A percentile compares a stretch with the other conserved stretches of the same genome.
phyloP scores from a whole-genome alignment of 495 filamentous ascomycete species.

The Tuber umbilicatum region DNA sequence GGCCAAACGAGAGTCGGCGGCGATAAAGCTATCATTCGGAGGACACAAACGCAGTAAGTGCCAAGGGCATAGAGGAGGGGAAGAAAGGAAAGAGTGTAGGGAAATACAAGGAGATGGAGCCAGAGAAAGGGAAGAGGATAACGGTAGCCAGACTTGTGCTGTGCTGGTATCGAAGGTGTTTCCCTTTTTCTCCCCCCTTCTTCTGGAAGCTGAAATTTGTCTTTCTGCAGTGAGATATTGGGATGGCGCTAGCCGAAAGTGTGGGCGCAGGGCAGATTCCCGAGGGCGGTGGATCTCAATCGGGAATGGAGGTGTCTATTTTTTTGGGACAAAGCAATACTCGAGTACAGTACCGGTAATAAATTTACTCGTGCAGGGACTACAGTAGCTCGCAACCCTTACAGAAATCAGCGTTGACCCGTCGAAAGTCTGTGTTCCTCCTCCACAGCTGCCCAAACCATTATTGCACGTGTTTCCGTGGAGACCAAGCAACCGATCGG shows the following conservation, averaged over 20 bases:
- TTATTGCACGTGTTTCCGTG: background rate
- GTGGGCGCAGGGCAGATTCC: background rate
- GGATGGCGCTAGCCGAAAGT: background rate
- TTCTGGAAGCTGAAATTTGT: background rate
- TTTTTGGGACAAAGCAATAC: background rate
- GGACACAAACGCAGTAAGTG: background rate
- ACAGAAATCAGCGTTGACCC: background rate
- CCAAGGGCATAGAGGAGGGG: background rate
- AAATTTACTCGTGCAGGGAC: too few relatives aligned
- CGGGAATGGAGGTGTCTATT: background rate
- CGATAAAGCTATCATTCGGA: constrained; percentile 3
- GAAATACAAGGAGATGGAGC: background rate
- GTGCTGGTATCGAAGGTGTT: background rate
- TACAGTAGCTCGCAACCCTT: background rate
- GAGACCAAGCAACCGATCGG: background rate
- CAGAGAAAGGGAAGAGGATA: background rate
- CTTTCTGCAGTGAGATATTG: background rate
- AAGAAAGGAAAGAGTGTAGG: background rate
- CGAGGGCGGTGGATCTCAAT: background rate
- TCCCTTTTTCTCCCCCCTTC: constrained; percentile 1
- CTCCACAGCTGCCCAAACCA: background rate
- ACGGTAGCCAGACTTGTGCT: background rate
- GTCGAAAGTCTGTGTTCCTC: background rate
- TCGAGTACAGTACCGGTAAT: background rate
- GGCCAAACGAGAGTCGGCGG: constrained; percentile 9